Evolutionary conservation across 768 basidiomycete genomes (phyloP).

Genomic region (Albatrellus ellisii): DNA sequence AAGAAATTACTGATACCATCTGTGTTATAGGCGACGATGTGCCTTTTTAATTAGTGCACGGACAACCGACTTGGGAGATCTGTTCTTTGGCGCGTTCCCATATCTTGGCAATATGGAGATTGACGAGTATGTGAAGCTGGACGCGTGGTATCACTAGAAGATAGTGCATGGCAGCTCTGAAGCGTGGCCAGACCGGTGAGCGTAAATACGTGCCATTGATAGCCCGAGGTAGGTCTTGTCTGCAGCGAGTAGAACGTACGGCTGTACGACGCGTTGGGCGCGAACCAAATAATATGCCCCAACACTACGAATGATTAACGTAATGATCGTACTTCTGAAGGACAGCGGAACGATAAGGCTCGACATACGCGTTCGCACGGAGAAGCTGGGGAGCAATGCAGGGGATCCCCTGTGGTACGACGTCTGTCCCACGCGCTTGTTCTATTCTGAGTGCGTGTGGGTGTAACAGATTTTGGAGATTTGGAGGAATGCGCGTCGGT

Average conservation of each 20-base stretch:
- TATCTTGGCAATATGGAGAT: slow-evolving; percentile 61
- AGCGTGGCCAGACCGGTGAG: slow-evolving; percentile 23
- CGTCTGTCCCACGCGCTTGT: slow-evolving; percentile 21
- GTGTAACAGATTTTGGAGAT: slow-evolving; percentile 27
- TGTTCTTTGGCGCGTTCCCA: slow-evolving; percentile 65
- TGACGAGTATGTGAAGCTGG: slow-evolving; percentile 52
- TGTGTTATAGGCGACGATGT: not conserved
- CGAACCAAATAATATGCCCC: slow-evolving; percentile 18
- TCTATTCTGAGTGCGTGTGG: slow-evolving; percentile 24
- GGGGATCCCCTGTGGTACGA: slow-evolving; percentile 33
- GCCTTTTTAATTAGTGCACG: slow-evolving; percentile 2
- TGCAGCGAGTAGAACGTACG: slow-evolving; percentile 25
- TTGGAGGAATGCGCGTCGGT: slow-evolving; percentile 27
- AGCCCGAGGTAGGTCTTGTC: slow-evolving; percentile 28
- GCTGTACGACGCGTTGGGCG: slow-evolving; percentile 25
- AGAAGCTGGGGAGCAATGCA: slow-evolving; percentile 26
- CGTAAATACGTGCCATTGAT: slow-evolving; percentile 28
- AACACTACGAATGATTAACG: slow-evolving; percentile 22
- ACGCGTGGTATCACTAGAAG: slow-evolving; percentile 27
- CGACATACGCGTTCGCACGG: slow-evolving; percentile 18
- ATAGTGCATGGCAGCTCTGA: slow-evolving; percentile 19
- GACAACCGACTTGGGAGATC: not conserved
- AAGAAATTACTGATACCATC: not conserved
- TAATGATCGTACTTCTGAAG: slow-evolving; percentile 21
- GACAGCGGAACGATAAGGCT: slow-evolving; percentile 21